A percentile compares a stretch with the other conserved stretches of the same genome.
These are phyloP conservation scores for Phytophthora ramorum DNA, from an alignment of 352 stramenopile genomes.

Conservation along the genomic window DNA sequence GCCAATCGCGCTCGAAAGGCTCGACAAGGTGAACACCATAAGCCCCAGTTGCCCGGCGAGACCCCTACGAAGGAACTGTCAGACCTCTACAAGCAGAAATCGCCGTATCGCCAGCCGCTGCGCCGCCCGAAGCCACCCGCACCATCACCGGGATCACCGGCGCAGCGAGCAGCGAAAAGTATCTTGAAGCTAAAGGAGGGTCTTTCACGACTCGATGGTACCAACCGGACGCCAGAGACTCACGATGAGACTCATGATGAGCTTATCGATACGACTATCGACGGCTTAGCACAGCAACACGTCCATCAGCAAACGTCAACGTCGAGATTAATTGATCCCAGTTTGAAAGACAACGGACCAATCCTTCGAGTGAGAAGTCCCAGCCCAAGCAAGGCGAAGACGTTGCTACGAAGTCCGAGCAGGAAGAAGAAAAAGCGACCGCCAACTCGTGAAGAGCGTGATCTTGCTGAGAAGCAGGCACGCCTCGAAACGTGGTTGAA, in stretches of 20 bases:
- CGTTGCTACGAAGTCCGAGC: constrained; percentile 15
- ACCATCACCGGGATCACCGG: constrained; percentile 42
- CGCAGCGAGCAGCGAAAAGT: constrained; percentile 57
- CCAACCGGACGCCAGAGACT: constrained; percentile 10
- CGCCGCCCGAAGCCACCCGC: constrained; percentile 16
- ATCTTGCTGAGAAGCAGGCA: constrained; percentile 24
- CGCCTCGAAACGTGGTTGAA: constrained; percentile 29
- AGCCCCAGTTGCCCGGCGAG: constrained; percentile 4
- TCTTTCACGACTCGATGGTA: constrained; percentile 32
- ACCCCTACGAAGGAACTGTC: constrained; percentile 13
- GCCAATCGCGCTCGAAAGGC: constrained; percentile 13
- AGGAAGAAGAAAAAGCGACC: constrained; percentile 32
- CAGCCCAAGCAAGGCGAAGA: constrained; percentile 9
- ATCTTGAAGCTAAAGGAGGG: constrained; percentile 62
- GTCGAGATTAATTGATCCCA: constrained; percentile 8
- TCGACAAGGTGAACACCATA: constrained; percentile 11
- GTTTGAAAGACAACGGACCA: background rate
- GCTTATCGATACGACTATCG: background rate
- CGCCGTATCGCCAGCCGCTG: constrained; percentile 49
- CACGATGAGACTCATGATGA: constrained; percentile 4
- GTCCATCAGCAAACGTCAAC: constrained; percentile 14
- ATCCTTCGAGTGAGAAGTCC: constrained; percentile 5
- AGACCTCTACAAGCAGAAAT: constrained; percentile 30
- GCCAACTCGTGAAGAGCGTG: constrained; percentile 23
- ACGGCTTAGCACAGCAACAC: constrained; percentile 8